These are phyloP conservation scores for Coemansia reversa DNA, from an alignment of 192 early-diverging fungal species.

Conservation along the genomic window DNA sequence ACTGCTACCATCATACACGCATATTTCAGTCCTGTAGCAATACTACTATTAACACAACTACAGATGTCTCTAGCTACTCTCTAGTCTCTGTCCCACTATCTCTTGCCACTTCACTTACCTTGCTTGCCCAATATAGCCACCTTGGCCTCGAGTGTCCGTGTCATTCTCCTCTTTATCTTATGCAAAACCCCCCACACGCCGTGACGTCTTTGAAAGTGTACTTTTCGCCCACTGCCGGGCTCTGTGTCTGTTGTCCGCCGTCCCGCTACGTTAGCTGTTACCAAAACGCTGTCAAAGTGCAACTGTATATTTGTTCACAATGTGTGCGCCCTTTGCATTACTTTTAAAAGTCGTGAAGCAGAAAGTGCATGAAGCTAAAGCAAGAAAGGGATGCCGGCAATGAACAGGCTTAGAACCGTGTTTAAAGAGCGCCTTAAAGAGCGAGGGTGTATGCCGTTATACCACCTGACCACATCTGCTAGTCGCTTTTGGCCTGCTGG, in stretches of 20 bases:
- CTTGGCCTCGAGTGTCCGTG: conserved; percentile 64
- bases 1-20: conserved; percentile 57
- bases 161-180: conserved; percentile 12
- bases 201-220: conserved; percentile 1
- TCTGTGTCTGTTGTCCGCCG: too few species aligned
- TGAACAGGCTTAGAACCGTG: too few species aligned
- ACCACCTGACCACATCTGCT: too few species aligned
- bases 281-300: background rate
- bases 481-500: too few species aligned
- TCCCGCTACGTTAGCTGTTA: too few species aligned
- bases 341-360: too few species aligned
- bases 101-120: conserved; percentile 51
- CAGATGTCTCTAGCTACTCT: background rate
- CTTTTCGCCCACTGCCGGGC: too few species aligned
- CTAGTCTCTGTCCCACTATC: background rate
- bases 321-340: too few species aligned
- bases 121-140: conserved; percentile 75
- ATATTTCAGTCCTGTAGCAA: background rate
- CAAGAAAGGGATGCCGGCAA: too few species aligned
- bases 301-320: background rate
- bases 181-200: background rate
- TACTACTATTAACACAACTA: background rate
- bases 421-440: too few species aligned
- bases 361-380: too few species aligned
- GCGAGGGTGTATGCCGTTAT: too few species aligned